Evolutionary conservation across 345 rosid species (phyloP).

Genomic region (Sisymbrium altissimum): DNA sequence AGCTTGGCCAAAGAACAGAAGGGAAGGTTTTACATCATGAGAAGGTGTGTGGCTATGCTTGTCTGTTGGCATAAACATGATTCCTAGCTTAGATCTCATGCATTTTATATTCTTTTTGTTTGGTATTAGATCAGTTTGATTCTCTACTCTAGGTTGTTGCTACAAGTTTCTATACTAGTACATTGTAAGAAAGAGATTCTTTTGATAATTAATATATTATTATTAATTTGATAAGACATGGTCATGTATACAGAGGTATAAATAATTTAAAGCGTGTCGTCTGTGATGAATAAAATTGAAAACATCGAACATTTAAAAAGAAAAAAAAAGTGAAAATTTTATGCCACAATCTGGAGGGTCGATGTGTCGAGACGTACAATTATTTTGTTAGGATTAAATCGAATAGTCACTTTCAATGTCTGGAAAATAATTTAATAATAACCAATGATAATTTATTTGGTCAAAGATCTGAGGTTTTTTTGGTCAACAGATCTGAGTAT

Average conservation of each 20-base stretch:
- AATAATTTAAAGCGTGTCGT: constrained; percentile 2
- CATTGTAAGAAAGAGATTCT: constrained; percentile 42
- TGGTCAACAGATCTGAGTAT: constrained; percentile 35
- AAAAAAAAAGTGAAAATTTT: constrained; percentile 3
- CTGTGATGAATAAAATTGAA: constrained; percentile 27
- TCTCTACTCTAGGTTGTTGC: constrained; percentile 38
- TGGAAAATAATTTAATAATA: constrained; percentile 24
- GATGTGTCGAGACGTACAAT: constrained; percentile 39
- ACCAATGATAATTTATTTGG: constrained; percentile 27
- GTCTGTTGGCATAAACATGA: constrained; percentile 98
- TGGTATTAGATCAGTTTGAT: constrained; percentile 32
- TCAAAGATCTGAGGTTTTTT: constrained; percentile 33
- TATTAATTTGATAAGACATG: constrained; percentile 25
- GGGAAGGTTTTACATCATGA: constrained; percentile 92
- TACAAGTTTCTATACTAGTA: constrained; percentile 38
- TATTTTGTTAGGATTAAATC: constrained; percentile 32
- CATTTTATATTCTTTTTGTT: constrained; percentile 3
- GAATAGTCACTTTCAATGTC: constrained; percentile 41
- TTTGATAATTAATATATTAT: constrained; percentile 29
- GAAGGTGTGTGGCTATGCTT: constrained; percentile 98
- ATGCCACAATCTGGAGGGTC: constrained; percentile 37
- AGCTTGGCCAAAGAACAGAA: constrained; percentile 92
- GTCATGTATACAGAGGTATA: constrained; percentile 23
- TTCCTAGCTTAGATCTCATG: constrained; percentile 42
- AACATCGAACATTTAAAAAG: constrained; percentile 10